phyloP scores from a whole-genome alignment of 75 land plant species.

The Cupressus sempervirens region DNA sequence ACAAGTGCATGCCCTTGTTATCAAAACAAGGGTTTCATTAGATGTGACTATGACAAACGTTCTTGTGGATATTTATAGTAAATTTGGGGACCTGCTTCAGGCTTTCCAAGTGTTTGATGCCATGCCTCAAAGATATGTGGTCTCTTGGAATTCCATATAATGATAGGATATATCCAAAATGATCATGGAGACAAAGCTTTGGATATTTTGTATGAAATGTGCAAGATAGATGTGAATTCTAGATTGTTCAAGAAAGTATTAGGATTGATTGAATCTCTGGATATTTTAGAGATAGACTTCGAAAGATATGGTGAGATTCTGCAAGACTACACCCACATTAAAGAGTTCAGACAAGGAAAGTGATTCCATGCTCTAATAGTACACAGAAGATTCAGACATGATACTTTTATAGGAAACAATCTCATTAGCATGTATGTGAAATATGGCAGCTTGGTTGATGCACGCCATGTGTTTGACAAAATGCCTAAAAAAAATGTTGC shows the following conservation, averaged over 20 bases:
- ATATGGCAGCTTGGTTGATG: conserved; percentile 29
- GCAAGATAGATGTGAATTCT: not conserved
- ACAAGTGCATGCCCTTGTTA: conserved; percentile 19
- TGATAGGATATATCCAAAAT: conserved; percentile 19
- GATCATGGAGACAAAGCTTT: conserved; percentile 19
- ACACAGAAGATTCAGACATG: not conserved
- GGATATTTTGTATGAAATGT: too few species aligned
- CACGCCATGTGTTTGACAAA: conserved; percentile 52
- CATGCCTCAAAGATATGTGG: conserved; percentile 13
- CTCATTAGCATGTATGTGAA: conserved; percentile 39
- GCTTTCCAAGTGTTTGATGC: conserved; percentile 18
- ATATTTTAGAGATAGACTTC: not conserved
- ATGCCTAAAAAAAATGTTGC: conserved; percentile 45
- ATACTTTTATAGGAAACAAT: conserved; percentile 33
- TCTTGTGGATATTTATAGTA: conserved; percentile 25
- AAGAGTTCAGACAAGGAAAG: not conserved
- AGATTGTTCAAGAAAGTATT: not conserved
- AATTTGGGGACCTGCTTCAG: conserved; percentile 6
- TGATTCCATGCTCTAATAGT: not conserved
- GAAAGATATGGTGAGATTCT: not conserved
- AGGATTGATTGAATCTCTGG: not conserved
- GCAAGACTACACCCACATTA: not conserved
- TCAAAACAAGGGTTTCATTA: conserved; percentile 1
- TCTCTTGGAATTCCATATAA: conserved; percentile 24
- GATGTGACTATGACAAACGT: conserved; percentile 17